phyloP scores from a whole-genome alignment of 225 moss, liverwort and hornwort genomes.

The Physcomitrium patens region DNA sequence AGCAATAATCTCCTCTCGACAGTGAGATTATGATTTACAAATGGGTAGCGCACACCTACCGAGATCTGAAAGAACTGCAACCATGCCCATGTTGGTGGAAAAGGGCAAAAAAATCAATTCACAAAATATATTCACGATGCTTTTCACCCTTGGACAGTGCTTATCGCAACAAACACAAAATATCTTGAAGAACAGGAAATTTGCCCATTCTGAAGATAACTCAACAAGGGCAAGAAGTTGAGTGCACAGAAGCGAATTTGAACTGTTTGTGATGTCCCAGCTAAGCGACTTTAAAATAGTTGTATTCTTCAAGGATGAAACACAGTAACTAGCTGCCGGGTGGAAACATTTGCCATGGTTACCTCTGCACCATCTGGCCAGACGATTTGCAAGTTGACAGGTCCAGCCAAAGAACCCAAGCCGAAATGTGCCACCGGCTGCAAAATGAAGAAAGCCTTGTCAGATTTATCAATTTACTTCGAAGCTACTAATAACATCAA shows the following conservation, averaged over 20 bases:
- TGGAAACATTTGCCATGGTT: constrained; percentile 43
- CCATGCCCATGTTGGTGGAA: not conserved
- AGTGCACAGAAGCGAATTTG: not conserved
- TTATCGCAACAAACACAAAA: constrained; percentile 13
- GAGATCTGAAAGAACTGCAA: not conserved
- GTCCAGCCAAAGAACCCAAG: constrained; percentile 60
- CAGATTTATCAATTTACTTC: not conserved
- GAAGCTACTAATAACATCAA: not conserved
- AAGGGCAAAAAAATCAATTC: not conserved
- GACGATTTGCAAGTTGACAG: constrained; percentile 57
- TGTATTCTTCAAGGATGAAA: constrained; percentile 53
- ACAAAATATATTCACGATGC: not conserved
- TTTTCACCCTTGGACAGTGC: not conserved
- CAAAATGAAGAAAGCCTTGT: constrained; percentile 23
- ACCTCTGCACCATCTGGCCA: constrained; percentile 77
- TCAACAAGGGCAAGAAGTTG: not conserved
- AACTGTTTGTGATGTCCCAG: too few relatives aligned
- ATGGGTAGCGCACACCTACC: too few relatives aligned
- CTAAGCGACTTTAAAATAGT: not conserved
- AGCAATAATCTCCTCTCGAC: too few relatives aligned
- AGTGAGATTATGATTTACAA: too few relatives aligned
- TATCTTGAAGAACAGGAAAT: not conserved
- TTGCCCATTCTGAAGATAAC: not conserved
- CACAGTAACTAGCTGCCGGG: constrained; percentile 48
- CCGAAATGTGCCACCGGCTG: constrained; percentile 97